These are phyloP conservation scores for Sphagnum magellanicum DNA, from an alignment of 228 moss, liverwort and hornwort species.

Conservation along the genomic window DNA sequence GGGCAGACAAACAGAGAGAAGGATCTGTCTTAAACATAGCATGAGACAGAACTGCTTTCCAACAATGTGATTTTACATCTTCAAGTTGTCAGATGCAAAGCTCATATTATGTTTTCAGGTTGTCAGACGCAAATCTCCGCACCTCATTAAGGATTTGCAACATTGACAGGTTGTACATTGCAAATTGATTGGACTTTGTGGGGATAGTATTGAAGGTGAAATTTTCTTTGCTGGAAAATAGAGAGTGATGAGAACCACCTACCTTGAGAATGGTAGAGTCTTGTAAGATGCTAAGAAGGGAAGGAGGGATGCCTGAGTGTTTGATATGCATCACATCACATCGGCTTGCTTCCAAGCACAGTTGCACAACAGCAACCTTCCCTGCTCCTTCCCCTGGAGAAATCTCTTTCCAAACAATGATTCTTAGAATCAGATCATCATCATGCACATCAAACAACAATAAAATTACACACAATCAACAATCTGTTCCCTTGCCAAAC, in stretches of 20 bases:
- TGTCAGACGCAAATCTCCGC: too few species aligned
- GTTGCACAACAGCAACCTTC: slow-evolving; percentile 66
- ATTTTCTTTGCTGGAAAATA: neutral
- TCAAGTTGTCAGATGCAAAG: too few species aligned
- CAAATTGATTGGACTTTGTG: too few species aligned
- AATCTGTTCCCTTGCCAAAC: neutral
- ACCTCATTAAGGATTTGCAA: too few species aligned
- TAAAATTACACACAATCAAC: neutral
- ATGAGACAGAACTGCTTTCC: too few species aligned
- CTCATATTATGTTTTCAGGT: too few species aligned
- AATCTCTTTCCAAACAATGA: neutral
- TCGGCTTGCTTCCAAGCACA: slow-evolving; percentile 54
- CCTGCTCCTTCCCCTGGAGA: slow-evolving; percentile 40
- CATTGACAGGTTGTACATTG: too few species aligned
- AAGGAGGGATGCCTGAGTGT: slow-evolving; percentile 59
- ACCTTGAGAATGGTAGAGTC: slow-evolving; percentile 65
- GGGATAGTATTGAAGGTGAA: too few species aligned
- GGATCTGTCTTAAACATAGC: too few species aligned
- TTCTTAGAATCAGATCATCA: neutral
- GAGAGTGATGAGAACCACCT: neutral
- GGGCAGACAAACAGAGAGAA: too few species aligned
- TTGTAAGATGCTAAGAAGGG: slow-evolving; percentile 45
- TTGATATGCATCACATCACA: slow-evolving; percentile 79
- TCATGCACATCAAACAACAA: neutral
- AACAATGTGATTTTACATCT: too few species aligned